phyloP scores from a whole-genome alignment of 106 monocot species.

The Dioscorea zingiberensis region DNA sequence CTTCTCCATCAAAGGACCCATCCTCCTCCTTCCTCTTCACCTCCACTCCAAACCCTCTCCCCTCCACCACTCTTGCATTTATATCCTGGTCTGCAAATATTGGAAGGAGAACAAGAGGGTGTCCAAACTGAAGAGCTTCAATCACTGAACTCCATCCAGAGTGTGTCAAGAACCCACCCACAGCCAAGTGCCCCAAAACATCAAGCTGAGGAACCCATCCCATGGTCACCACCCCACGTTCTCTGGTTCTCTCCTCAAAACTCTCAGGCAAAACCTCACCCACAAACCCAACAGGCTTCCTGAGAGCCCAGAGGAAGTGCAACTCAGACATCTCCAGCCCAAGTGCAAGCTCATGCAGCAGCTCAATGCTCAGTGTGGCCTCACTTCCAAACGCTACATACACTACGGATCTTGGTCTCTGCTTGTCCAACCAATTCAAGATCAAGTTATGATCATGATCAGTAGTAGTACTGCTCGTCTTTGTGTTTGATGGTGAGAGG shows the following conservation, averaged over 20 bases:
- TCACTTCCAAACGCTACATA: conserved; percentile 32
- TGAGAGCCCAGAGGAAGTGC: conserved; percentile 33
- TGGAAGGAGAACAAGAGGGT: conserved; percentile 11
- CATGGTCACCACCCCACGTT: conserved; percentile 9
- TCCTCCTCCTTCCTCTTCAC: conserved; percentile 7
- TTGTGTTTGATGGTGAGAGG: neutral
- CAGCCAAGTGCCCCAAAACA: conserved; percentile 19
- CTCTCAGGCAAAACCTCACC: conserved; percentile 13
- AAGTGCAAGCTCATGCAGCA: conserved; percentile 18
- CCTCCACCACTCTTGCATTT: conserved; percentile 5
- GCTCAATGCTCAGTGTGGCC: conserved; percentile 10
- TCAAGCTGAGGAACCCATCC: conserved; percentile 26
- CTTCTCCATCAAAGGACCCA: conserved; percentile 7
- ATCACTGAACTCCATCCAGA: conserved; percentile 25
- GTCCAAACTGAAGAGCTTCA: conserved; percentile 9
- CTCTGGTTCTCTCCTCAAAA: conserved; percentile 17
- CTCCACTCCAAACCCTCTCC: conserved; percentile 11
- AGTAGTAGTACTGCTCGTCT: no score
- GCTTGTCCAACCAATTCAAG: conserved; percentile 19
- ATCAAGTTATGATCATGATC: neutral
- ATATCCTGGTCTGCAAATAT: conserved; percentile 19
- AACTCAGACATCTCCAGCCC: conserved; percentile 24
- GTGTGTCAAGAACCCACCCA: conserved; percentile 32
- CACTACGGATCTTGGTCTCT: conserved; percentile 6
- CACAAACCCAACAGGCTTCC: conserved; percentile 4